Base-by-base conservation (phyloP, 1,284 basidiomycete species). In the Leccinum griseonigrum region DNA sequence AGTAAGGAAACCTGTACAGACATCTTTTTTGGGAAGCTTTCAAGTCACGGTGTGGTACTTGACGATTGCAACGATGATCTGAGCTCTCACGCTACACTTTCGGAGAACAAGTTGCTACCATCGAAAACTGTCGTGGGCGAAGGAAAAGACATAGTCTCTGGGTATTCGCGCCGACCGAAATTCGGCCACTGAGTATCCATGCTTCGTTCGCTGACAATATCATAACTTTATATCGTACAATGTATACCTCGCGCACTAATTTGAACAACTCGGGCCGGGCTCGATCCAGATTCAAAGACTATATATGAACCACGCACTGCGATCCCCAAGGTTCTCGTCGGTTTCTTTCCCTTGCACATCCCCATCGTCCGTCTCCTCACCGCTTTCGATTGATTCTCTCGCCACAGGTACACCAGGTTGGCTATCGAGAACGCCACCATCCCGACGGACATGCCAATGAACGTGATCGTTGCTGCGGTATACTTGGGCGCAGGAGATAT, bases 1-100 rank as follows among this genome's bases (percentile, higher is more conserved):
- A 0, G 88, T 81, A 4, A 99, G 79, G 78, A 90, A 98, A 4
- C 83, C 82, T 0, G 95, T 96, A 64, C 94, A 94, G 3, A 97
- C 82, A 0, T 97, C 97, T 62, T 83, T 82, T n/a, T 97, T 79
- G 0, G 91, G 90, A n/a, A 98, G 79, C 66, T 89, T 90, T 0
- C 22, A 22, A 22, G 22, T 22, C 22, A 22, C 22, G 22, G 95
- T 98, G 58, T 85, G 85, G 76, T 98, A 99, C 68, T 87, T 85
- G 22, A 99, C 94, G 57, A 98, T 89, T 0, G 95, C 96, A 29
- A 98, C 83, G 22, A 22, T 22, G 22, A 22, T 22, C 22, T 22
- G 22, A 22, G 22, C 22, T 22, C 22, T 22, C 22, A 22, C 22
- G 22, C 22, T 22, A 22, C 22, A 22, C 22, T 22, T 22, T 22